Conservation (phyloP, 352 stramenopile genomes). For the Pythium aristosporum region DNA sequence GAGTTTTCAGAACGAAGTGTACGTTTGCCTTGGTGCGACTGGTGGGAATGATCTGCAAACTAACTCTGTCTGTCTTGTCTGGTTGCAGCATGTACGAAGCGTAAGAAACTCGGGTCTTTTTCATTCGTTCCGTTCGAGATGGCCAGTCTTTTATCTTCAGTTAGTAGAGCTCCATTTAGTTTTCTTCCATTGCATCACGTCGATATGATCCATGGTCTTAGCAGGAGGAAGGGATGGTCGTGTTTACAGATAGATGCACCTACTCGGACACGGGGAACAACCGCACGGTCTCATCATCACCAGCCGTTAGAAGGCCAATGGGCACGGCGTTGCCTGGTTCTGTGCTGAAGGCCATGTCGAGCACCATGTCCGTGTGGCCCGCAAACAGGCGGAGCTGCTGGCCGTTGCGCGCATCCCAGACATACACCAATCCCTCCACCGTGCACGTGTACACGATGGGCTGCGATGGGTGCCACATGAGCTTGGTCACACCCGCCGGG, state of each 20-base stretch:
- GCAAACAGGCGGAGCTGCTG: constrained; percentile 71
- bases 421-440: constrained; percentile 87
- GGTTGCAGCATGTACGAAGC: constrained; percentile 81
- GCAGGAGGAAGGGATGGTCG: not conserved
- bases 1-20: constrained; percentile 92
- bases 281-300: constrained; percentile 82
- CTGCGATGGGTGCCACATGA: constrained; percentile 87
- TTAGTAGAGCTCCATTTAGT: constrained; percentile 32
- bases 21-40: constrained; percentile 31
- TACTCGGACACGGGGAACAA: constrained; percentile 69
- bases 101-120: constrained; percentile 33
- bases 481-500: constrained; percentile 87
- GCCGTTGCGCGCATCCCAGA: constrained; percentile 90
- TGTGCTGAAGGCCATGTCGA: constrained; percentile 85
- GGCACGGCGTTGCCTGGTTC: constrained; percentile 40
- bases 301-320: constrained; percentile 67
- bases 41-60: not conserved
- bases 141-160: constrained; percentile 30
- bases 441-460: constrained; percentile 88
- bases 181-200: not conserved
- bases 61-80: not conserved
- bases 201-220: not conserved
- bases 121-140: constrained; percentile 11
- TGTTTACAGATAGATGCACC: constrained; percentile 12
- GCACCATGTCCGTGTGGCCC: constrained; percentile 91